A percentile compares a stretch with the other conserved stretches of the same genome.
Evolutionary conservation across 2,329 filamentous ascomycete species (phyloP).

Genomic region (Aspergillus fumigatus): DNA sequence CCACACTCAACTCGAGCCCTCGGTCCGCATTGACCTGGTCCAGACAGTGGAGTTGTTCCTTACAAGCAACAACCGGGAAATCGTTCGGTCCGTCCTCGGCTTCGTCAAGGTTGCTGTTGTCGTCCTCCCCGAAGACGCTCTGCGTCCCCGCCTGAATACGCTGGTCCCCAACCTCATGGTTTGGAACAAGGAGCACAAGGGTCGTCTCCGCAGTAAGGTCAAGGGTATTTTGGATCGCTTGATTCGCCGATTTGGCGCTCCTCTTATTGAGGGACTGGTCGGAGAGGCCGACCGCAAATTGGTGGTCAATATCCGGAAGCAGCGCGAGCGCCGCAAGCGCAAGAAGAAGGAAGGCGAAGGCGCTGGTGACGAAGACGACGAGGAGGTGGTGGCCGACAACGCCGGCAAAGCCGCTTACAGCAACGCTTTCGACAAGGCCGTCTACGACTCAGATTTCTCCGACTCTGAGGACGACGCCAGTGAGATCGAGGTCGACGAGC

Average conservation of each 20-base stretch:
- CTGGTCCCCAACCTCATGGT: slow-evolving; percentile 87
- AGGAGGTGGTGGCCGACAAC: slow-evolving; percentile 34
- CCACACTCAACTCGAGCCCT: slow-evolving; percentile 61
- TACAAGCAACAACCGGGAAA: slow-evolving; percentile 93
- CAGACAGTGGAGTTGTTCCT: slow-evolving; percentile 95
- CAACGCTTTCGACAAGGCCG: slow-evolving; percentile 92
- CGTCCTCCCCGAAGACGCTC: slow-evolving; percentile 70
- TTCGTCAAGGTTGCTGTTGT: slow-evolving; percentile 97
- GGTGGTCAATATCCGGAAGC: slow-evolving; percentile 91
- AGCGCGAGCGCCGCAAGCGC: slow-evolving; percentile 82
- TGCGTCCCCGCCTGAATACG: slow-evolving; percentile 69
- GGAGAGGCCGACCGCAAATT: slow-evolving; percentile 86
- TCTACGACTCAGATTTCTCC: slow-evolving; percentile 71
- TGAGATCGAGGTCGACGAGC: slow-evolving; percentile 39
- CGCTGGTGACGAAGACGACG: slow-evolving; percentile 54
- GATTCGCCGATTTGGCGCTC: slow-evolving; percentile 83
- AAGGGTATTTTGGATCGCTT: slow-evolving; percentile 97
- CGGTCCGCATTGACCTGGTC: slow-evolving; percentile 76
- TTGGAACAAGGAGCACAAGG: slow-evolving; percentile 98
- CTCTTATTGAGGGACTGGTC: slow-evolving; percentile 71
- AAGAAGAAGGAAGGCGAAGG: slow-evolving; percentile 68
- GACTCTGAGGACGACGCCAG: slow-evolving; percentile 59
- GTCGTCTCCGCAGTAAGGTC: slow-evolving; percentile 92
- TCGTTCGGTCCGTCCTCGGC: slow-evolving; percentile 87
- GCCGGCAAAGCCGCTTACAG: slow-evolving; percentile 54